phyloP scores from a whole-genome alignment of 495 filamentous ascomycete species.

The Haplographium delicatum region DNA sequence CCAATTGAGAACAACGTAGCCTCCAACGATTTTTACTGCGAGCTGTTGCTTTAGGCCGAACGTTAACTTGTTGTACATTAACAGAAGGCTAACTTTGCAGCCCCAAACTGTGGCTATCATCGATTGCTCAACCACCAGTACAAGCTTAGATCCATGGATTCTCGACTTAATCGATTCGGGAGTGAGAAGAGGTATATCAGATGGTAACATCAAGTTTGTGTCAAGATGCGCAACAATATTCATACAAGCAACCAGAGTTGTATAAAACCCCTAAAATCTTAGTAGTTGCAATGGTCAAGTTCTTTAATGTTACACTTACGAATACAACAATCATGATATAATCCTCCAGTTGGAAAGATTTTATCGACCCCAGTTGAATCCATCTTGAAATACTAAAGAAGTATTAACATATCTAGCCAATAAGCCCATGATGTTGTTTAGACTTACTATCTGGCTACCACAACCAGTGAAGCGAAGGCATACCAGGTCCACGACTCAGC shows the following conservation, averaged over 20 bases:
- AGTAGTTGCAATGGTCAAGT: background rate
- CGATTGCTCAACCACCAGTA: slow-evolving; percentile 41
- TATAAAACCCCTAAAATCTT: slow-evolving; percentile 42
- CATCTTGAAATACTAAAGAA: slow-evolving; percentile 33
- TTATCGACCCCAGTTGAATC: slow-evolving; percentile 39
- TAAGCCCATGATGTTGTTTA: background rate
- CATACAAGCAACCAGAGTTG: slow-evolving; percentile 47
- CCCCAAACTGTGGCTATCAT: slow-evolving; percentile 44
- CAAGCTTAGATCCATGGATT: slow-evolving; percentile 50
- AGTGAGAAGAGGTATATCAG: slow-evolving; percentile 42
- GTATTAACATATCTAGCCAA: too few relatives aligned
- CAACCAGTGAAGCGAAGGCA: slow-evolving; percentile 33
- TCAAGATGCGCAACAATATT: slow-evolving; percentile 51
- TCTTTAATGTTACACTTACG: slow-evolving; percentile 23
- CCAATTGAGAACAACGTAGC: slow-evolving; percentile 50
- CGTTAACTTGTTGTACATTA: slow-evolving; percentile 50
- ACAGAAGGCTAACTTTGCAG: slow-evolving; percentile 47
- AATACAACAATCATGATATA: slow-evolving; percentile 53
- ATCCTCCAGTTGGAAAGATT: slow-evolving; percentile 49
- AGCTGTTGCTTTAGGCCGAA: slow-evolving; percentile 39
- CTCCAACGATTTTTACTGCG: slow-evolving; percentile 47
- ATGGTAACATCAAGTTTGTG: slow-evolving; percentile 55
- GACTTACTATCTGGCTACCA: slow-evolving; percentile 37
- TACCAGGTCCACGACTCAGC: slow-evolving; percentile 48
- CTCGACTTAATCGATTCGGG: slow-evolving; percentile 39